Evolutionary conservation across 345 rosid genomes (phyloP), one percentile per base, ranked within the genome.

Genomic region (Raphanus sativus): DNA sequence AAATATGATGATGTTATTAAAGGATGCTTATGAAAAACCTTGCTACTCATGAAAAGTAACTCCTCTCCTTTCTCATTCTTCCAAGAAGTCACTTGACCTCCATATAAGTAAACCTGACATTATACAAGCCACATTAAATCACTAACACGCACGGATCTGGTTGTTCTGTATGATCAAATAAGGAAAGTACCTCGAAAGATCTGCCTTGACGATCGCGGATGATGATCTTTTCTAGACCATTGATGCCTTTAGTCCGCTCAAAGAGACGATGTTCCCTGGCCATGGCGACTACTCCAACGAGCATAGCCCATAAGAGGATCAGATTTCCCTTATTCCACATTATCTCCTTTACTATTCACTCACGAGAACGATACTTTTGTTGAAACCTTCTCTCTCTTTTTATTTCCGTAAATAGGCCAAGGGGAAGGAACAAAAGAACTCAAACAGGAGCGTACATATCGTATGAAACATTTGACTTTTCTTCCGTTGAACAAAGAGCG

Each of bases 31-130:
- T 54, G 25, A 70, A 42, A 4, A 10, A 91, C 98, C 96, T 89
- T 94, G 75, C 83, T 87, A 71, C 97, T 90, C 74, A 92, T 72
- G 72, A 90, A 88, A 79, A 94, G 95, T 80, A 94, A 81, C 65
- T 94, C 95, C 75, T 94, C 97, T 16, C 88, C 84, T 12, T 81
- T 81, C 73, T 85, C 92, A 75, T 88, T 89, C 86, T 89, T 94
- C 97, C 97, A 94, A 60, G 98, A 92, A 40, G 86, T 86, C 32
- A 94, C 97, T 36, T 94, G 97, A 40, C 84, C 56, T 15, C 24
- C 56, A 48, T 48, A 48, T 17, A 50, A 50, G 3, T 50, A 50
- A 5, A 50, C 56, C 97, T 45, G 52, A 45, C 1, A 45, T 45
- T 12, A 34, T 7, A 54, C 9, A 33, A 8, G 48, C 15, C 21